Evolutionary conservation across 768 basidiomycete species (phyloP), one percentile per base, ranked within the genome.

Genomic region (Kwoniella pini): DNA sequence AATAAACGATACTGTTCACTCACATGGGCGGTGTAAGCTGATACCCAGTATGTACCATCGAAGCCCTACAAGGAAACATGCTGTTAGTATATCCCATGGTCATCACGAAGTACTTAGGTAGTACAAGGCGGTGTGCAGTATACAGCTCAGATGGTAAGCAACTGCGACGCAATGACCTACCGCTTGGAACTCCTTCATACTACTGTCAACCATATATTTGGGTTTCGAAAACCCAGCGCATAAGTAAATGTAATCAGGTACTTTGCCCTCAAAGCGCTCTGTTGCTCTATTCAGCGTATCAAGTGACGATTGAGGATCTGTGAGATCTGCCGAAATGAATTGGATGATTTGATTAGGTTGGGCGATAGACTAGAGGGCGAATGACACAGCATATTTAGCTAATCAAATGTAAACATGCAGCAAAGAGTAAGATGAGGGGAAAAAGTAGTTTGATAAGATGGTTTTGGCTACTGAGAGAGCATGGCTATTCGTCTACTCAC

Each of bases 171-270:
- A n/a, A n/a, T n/a, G n/a, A 67, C 71, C 54, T 40, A 77, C 76
- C 22, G 22, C 60, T 50, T 80, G 78, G 54, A 94, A 67, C 28
- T 86, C 83, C 43, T 81, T 82, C 58, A 87, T 85, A 0, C 79
- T 79, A 81, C 85, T 82, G 46, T 92, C 90, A 22, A 91, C 79
- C 67, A 90, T 87, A 77, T 87, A 89, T 64, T 83, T 84, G 0
- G 93, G 92, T 24, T 64, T 60, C 28, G 70, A 65, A 39, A 80
- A 81, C 12, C 93, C 93, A 0, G 92, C 92, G 66, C 91, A 92
- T 9, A 86, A 78, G 73, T 94, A 88, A 24, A 90, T 77, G 1
- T 87, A 86, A 54, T 93, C 89, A 2, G 93, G 91, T 2, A 82
- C 83, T 31, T 80, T 76, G 0, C 86, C 86, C 4, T 78, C 82